Percentiles rank a stretch among this genome's conserved stretches.
phyloP scores from a whole-genome alignment of 257 asterid species.

The Nicotiana obtusifolia region DNA sequence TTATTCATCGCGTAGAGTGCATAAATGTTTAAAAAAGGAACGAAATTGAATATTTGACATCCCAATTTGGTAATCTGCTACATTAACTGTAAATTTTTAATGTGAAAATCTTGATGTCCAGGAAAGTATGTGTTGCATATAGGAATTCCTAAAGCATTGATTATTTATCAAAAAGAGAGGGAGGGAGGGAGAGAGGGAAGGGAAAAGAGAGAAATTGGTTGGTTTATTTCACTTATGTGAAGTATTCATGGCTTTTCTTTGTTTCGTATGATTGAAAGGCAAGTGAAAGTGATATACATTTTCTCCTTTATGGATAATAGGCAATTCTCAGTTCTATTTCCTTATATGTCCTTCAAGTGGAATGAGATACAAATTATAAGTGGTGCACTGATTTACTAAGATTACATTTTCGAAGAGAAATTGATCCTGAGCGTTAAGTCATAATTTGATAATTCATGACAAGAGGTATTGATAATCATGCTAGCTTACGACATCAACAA shows the following conservation, averaged over 20 bases:
- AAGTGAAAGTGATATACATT: background rate
- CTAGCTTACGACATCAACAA: background rate
- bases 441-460: background rate
- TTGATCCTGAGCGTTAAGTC: background rate
- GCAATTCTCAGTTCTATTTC: background rate
- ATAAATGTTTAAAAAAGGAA: background rate
- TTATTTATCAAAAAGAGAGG: background rate
- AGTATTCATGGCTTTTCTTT: background rate
- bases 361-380: background rate
- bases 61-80: background rate
- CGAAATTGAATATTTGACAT: background rate
- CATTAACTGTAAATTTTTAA: background rate
- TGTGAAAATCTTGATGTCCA: background rate
- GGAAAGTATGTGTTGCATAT: background rate
- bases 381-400: background rate
- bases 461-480: background rate
- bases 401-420: background rate
- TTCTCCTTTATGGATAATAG: background rate
- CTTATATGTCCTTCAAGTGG: background rate
- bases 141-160: background rate
- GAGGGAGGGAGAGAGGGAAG: background rate
- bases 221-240: background rate
- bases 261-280: background rate
- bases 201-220: background rate
- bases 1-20: background rate